Evolutionary conservation across 148 eudicot genomes (phyloP).

Genomic region (Fagopyrum tataricum): DNA sequence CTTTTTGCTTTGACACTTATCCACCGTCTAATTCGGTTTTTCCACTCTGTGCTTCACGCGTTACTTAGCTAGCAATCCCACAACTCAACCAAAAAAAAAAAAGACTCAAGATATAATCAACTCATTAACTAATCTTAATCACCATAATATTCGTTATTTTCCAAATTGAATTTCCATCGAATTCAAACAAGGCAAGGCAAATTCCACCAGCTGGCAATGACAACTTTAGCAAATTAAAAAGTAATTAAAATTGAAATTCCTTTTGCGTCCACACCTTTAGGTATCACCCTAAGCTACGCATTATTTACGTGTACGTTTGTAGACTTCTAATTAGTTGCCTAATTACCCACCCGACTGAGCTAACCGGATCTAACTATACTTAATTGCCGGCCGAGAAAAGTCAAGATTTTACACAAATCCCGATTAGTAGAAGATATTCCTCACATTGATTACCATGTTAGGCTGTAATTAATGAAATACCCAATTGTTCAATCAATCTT

Average conservation of each 20-base stretch:
- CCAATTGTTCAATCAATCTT: too few species aligned
- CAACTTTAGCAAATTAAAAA: not conserved
- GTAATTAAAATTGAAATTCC: not conserved
- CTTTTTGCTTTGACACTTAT: not conserved
- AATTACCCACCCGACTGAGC: not conserved
- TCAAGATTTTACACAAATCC: not conserved
- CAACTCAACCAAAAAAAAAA: not conserved
- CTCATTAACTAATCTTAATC: not conserved
- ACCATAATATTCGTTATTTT: not conserved
- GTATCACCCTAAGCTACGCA: not conserved
- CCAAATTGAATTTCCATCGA: not conserved
- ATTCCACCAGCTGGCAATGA: not conserved
- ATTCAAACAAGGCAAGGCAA: slow-evolving; percentile 10
- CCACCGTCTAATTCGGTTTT: not conserved
- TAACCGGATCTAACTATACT: not conserved
- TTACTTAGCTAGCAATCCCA: slow-evolving; percentile 6
- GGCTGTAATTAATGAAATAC: not conserved
- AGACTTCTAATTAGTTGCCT: not conserved
- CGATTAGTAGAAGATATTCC: not conserved
- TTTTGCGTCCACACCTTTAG: slow-evolving; percentile 11
- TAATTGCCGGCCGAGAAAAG: not conserved
- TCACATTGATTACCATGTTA: not conserved
- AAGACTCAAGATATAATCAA: not conserved
- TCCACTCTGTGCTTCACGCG: slow-evolving; percentile 9
- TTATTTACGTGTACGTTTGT: not conserved